Evolutionary conservation across 2,329 filamentous ascomycete genomes (phyloP), one percentile per base, ranked within the genome.

Genomic region (Ciborinia camelliae): DNA sequence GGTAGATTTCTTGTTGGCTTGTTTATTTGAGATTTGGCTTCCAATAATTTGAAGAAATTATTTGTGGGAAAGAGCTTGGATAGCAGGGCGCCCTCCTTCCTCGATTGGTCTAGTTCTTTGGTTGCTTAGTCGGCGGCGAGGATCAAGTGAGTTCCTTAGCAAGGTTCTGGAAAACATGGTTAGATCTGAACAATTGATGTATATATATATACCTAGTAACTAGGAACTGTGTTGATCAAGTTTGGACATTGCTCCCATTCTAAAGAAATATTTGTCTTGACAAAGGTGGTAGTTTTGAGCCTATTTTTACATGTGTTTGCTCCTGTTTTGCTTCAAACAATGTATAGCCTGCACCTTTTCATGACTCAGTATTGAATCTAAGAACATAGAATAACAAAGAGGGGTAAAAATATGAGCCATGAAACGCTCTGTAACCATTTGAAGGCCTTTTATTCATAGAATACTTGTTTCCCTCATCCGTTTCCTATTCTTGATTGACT

Each of bases 161-260:
- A 4, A 15, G 45, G 23, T 26, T 15, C 9, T 26, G 4, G 30
- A 7, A 15, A 51, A n/a, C 8, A 4, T 45, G 2, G 2, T n/a
- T 45, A 20, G 7, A 2, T 23, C 20, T n/a, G 3, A 8, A 51
- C 10, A 35, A 23, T 15, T 10, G 10, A 12, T 1, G 18, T n/a
- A n/a, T n/a, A n/a, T n/a, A 51, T 51, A 20, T 30, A 30, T 51
- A 53, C 7, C 8, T 7, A 14, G 14, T 2, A 4, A 53, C 2
- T 7, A 37, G 50, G 12, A 53, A 53, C 50, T 35, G 6, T 3
- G 3, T 23, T 8, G 1, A 23, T 53, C 30, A 15, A 14, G 0
- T 1, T 37, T 2, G 18, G 12, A 12, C 20, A n/a, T 0, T 30
- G 28, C 8, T 51, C 0, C 1, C n/a, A n/a, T 4, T 28, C 4